These are phyloP conservation scores for Tremellales sp. DNA, from an alignment of 1,284 basidiomycete species.

Conservation along the genomic window DNA sequence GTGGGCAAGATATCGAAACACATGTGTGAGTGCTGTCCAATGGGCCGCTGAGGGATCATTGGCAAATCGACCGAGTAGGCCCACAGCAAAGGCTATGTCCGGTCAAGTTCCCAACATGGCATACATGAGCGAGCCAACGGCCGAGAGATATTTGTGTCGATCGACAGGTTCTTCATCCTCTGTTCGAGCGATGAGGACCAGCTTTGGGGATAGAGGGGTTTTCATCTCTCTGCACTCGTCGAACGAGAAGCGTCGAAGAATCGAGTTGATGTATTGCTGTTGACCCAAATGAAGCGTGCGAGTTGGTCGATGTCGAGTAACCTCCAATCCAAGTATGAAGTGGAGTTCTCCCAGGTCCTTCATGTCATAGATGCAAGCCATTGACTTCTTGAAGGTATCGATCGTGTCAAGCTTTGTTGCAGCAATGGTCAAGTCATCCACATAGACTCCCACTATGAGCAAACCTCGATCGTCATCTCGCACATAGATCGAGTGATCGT, in stretches of 20 bases:
- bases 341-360: slow-evolving; percentile 25
- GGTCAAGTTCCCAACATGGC: slow-evolving; percentile 22
- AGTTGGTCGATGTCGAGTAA: slow-evolving; percentile 48
- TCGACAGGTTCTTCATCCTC: slow-evolving; percentile 1
- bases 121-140: slow-evolving; percentile 32
- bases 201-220: slow-evolving; percentile 5
- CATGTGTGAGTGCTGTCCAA: slow-evolving; percentile 48
- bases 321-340: slow-evolving; percentile 47
- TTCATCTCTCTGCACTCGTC: slow-evolving; percentile 4
- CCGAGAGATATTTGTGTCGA: slow-evolving; percentile 15
- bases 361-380: slow-evolving; percentile 17
- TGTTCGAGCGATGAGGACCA: not conserved
- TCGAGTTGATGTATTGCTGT: slow-evolving; percentile 4
- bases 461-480: slow-evolving; percentile 1
- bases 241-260: not conserved
- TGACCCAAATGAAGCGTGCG: slow-evolving; percentile 41
- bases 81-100: slow-evolving; percentile 31
- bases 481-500: slow-evolving; percentile 48
- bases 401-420: not conserved
- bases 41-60: slow-evolving; percentile 30
- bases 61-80: slow-evolving; percentile 18
- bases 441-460: slow-evolving; percentile 11
- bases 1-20: slow-evolving; percentile 52
- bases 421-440: slow-evolving; percentile 17
- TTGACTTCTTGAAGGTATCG: slow-evolving; percentile 17